phyloP scores from a whole-genome alignment of 306 rosid genomes.

The Quercus parvula region DNA sequence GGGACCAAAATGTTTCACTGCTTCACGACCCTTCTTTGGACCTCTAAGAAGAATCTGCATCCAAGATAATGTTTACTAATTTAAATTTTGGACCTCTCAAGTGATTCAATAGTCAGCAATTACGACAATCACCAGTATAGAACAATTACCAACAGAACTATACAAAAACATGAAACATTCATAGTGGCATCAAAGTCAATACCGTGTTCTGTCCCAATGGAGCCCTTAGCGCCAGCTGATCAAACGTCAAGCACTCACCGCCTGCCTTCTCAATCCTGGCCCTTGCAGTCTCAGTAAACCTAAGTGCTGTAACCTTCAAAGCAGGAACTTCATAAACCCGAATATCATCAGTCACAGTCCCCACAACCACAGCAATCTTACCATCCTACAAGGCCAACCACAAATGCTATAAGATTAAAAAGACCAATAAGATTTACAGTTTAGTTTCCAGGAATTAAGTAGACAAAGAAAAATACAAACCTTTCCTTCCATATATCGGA shows the following conservation, averaged over 20 bases:
- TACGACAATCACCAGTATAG: not conserved
- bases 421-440: not conserved
- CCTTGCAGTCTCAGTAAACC: slow-evolving; percentile 78
- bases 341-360: slow-evolving; percentile 64
- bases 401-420: slow-evolving; percentile 8
- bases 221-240: slow-evolving; percentile 69
- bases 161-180: not conserved
- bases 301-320: slow-evolving; percentile 68
- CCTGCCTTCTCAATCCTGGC: slow-evolving; percentile 82
- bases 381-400: slow-evolving; percentile 37
- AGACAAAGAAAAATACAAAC: slow-evolving; percentile 25
- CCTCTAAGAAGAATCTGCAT: slow-evolving; percentile 73
- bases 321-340: slow-evolving; percentile 72
- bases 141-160: not conserved
- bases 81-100: not conserved
- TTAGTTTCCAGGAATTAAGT: not conserved
- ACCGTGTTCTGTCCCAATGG: slow-evolving; percentile 88
- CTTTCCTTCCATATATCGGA: slow-evolving; percentile 59
- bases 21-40: slow-evolving; percentile 74
- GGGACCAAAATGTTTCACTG: slow-evolving; percentile 82
- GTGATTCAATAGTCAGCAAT: not conserved
- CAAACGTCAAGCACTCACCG: slow-evolving; percentile 81
- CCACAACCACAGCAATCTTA: slow-evolving; percentile 72
- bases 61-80: not conserved
- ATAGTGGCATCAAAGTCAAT: not conserved